Base-by-base conservation (phyloP, 768 basidiomycete genomes). In the Tricholomella constricta region DNA sequence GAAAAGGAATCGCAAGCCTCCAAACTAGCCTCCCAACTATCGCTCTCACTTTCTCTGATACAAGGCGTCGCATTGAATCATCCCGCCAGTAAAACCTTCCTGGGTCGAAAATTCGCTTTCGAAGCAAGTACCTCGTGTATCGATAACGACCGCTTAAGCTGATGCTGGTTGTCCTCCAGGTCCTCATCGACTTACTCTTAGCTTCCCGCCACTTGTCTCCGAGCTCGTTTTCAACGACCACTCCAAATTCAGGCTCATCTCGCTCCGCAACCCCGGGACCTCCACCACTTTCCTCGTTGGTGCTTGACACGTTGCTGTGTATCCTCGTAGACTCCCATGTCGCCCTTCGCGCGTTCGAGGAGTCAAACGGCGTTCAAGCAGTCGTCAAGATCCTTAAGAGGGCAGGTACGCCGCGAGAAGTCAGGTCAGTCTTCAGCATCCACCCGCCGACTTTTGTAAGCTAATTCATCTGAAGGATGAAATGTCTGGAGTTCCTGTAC, bases 401-500 rank as follows among this genome's bases (percentile, higher is more conserved):
- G 41, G 86, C 88, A 1, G 86, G 84, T 7, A 91, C 91, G 7
- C 86, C 89, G n/a, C 82, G 91, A 43, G 90, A 91, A 73, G 89
- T 95, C 52, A 76, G 91, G 94, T 95, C 52, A 27, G 82, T 70
- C 36, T 15, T 17, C 8, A 1, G 9, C 8, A n/a, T 35, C 14
- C 27, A 25, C 6, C 12, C 42, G 6, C 15, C 20, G 10, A 31
- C 26, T 17, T 35, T 36, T 47, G 23, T 19, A 45, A 27, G 10
- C 32, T 50, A 22, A 38, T 29, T 34, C 15, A 6, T 31, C 22
- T 34, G 19, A 61, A 96, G 94, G 61, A 96, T 97, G 89, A 96
- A 96, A 73, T 96, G 93, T 56, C 77, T 98, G 15, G 95, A 97
- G 65, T 94, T 97, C 62, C 72, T 98, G 14, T 96, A 96, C 69